These are phyloP conservation scores for Anthoceros angustus DNA, from an alignment of 225 moss, liverwort and hornwort genomes.

Conservation along the genomic window DNA sequence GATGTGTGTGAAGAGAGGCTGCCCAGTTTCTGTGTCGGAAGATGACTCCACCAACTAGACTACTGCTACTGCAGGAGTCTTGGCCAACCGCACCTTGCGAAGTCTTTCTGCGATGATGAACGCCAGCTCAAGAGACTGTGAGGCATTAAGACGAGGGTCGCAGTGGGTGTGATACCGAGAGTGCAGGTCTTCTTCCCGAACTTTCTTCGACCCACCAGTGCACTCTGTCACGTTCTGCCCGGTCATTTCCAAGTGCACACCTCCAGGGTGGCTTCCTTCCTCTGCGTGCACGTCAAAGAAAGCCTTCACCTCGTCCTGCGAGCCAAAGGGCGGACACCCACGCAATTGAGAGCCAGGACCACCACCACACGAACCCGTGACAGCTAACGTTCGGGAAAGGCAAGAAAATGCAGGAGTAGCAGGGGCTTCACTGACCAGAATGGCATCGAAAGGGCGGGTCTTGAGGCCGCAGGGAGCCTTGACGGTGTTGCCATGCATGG, in stretches of 20 bases:
- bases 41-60: too few species aligned
- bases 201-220: constrained; percentile 31
- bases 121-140: constrained; percentile 42
- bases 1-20: too few species aligned
- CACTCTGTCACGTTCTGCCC: constrained; percentile 52
- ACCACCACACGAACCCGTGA: background rate
- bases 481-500: constrained; percentile 52
- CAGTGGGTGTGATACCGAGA: constrained; percentile 50
- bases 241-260: constrained; percentile 47
- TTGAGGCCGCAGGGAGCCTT: constrained; percentile 39
- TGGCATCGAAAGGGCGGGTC: constrained; percentile 44
- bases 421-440: constrained; percentile 17
- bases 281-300: constrained; percentile 50
- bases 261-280: constrained; percentile 40
- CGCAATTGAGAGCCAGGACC: background rate
- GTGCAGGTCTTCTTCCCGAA: constrained; percentile 37
- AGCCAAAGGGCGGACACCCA: too few species aligned
- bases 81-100: constrained; percentile 20
- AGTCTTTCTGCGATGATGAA: constrained; percentile 39
- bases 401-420: background rate
- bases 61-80: background rate
- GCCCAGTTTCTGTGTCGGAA: too few species aligned
- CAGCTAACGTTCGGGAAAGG: background rate
- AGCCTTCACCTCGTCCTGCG: constrained; percentile 40
- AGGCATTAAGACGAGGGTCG: constrained; percentile 41